phyloP scores from a whole-genome alignment of 2,329 filamentous ascomycete species.

The Fusarium incarnatum region DNA sequence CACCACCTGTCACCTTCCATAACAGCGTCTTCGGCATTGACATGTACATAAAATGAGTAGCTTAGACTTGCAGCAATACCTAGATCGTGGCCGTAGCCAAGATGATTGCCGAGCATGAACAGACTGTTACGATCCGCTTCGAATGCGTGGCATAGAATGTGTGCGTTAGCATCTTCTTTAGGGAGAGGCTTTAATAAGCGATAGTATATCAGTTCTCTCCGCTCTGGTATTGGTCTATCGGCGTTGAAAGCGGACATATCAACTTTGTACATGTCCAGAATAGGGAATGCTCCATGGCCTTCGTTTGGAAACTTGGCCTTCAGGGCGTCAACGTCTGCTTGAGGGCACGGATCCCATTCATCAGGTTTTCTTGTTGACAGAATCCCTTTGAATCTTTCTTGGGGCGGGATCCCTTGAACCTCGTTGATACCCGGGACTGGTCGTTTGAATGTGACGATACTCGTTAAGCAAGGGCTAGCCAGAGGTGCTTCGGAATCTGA shows the following conservation, averaged over 20 bases:
- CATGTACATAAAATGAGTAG: constrained; percentile 65
- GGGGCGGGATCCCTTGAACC: constrained; percentile 56
- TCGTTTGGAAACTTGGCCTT: constrained; percentile 52
- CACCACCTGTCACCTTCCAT: constrained; percentile 64
- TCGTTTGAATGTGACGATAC: constrained; percentile 65
- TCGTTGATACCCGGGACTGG: constrained; percentile 52
- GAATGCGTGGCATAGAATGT: constrained; percentile 63
- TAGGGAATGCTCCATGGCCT: constrained; percentile 60
- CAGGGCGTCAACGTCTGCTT: constrained; percentile 58
- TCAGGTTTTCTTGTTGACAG: constrained; percentile 52
- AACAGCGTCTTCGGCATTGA: constrained; percentile 60
- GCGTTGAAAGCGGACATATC: constrained; percentile 62
- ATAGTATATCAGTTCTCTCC: constrained; percentile 63
- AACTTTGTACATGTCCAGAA: constrained; percentile 66
- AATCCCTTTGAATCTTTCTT: constrained; percentile 57
- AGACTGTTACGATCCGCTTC: constrained; percentile 66
- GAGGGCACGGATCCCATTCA: constrained; percentile 60
- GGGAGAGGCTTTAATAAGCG: constrained; percentile 60
- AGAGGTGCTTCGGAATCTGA: constrained; percentile 56
- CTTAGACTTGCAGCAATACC: constrained; percentile 60
- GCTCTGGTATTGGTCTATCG: constrained; percentile 56
- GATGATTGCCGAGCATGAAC: constrained; percentile 62
- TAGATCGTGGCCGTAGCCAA: constrained; percentile 59
- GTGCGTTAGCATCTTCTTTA: constrained; percentile 55
- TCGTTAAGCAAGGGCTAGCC: constrained; percentile 61